Base-by-base conservation (phyloP, 2,329 filamentous ascomycete genomes). In the Alternaria brassicicola region DNA sequence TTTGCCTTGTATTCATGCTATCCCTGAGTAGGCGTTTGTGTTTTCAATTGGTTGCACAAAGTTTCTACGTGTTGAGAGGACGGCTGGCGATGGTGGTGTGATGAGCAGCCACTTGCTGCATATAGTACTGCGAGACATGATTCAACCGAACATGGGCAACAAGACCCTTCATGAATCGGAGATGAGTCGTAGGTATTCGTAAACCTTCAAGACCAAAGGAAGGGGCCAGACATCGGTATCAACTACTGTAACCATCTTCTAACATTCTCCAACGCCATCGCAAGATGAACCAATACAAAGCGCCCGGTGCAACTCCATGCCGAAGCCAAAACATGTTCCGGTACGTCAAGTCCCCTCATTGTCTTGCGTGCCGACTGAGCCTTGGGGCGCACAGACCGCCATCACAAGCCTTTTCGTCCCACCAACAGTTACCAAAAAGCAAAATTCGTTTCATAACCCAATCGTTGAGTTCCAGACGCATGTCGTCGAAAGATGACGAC, bases 201-300 rank as follows among this genome's bases (percentile, higher is more conserved):
- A 23, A 35, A 7, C 21, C 3, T 17, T 13, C 5, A 25, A 23
- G 21, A 33, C 17, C n/a, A n/a, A n/a, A n/a, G 30, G 21, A 8
- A 25, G 28, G 43, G 19, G n/a, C 19, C 33, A 33, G 43, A 17
- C 43, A 47, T 28, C 12, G n/a, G 13, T 21, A 25, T 30, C 12
- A 38, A 28, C n/a, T 4, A 26, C 17, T 23, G 25, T 30, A 13
- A 57, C 25, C n/a, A 13, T 28, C 15, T 1, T 15, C 43, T 52
- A 15, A 52, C 26, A 38, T 33, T 25, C 47, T 54, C 7, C 46
- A 15, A 62, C 59, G 59, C 62, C 59, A 36, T 52, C 30, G 53
- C 59, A 23, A 64, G 60, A 47, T 59, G 43, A 23, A 54, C 54
- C 28, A 46, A 33, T 31, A 13, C 21, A 46, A 35, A 41, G 12